Evolutionary conservation across 1,139 yeast genomes (phyloP), one percentile per base, ranked within the genome.

Genomic region (Hemisphaericaspora xylofermentans): DNA sequence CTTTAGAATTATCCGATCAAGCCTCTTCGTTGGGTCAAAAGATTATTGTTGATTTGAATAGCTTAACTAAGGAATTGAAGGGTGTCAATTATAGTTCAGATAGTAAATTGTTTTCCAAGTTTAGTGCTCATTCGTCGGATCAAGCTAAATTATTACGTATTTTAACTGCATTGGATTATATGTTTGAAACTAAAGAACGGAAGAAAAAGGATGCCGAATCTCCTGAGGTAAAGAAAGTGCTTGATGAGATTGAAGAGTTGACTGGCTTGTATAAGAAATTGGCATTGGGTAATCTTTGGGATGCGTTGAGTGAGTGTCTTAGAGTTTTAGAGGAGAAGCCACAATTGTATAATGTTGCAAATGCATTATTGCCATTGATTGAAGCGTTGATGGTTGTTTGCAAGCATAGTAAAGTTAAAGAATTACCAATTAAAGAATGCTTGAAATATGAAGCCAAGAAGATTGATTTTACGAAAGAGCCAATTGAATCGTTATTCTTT

Each of bases 311-410:
- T 63, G 85, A 81, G 34, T 82, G 94, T 49, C 67, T 93, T 50
- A 65, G 82, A 35, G 70, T 78, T 6, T 68, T 88, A 53, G 83
- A 79, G 50, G 76, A 72, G 13, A 69, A 68, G 32, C 61, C 66
- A 26, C 61, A 63, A 26, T 61, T 76, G 41, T 67, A 79, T 10
- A 84, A 84, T 46, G 78, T 88, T 37, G 93, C 96, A 1, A 86
- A 95, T 1, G 85, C 89, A 1, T 65, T 91, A 30, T 68, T 93
- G 24, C 98, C 98, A 0, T 63, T 88, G 46, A 89, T 93, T 50
- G 98, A 93, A 60, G 83, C 97, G 0, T 68, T 93, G 47, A 88
- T 93, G 96, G 96, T 91, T 42, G 94, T 93, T 30, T 89, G 96
- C 65, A 91, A 89, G 57, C 95, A 88, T 57, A 82, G 91, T 51